Percentiles rank a stretch among this genome's conserved stretches.
Evolutionary conservation across 352 stramenopile species (phyloP).

Genomic region (Phytopythium delawarense): DNA sequence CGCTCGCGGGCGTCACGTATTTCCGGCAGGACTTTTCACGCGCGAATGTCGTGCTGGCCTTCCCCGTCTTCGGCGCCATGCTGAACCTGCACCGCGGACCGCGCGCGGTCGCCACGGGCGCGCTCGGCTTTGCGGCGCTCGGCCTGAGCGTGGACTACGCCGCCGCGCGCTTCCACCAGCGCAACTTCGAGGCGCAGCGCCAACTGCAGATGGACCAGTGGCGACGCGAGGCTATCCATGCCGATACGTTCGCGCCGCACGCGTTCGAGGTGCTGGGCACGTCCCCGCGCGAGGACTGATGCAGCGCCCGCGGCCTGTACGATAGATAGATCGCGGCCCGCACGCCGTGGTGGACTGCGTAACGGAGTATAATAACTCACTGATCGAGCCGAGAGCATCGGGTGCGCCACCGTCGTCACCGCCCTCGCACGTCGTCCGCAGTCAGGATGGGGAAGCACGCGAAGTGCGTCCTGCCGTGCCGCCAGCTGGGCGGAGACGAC

Average conservation of each 20-base stretch:
- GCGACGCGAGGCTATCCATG: conserved; percentile 2
- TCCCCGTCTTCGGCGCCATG: conserved; percentile 42
- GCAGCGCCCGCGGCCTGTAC: neutral
- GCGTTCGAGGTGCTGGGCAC: conserved; percentile 7
- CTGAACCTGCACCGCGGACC: conserved; percentile 36
- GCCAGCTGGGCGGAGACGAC: neutral
- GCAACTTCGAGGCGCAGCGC: conserved; percentile 21
- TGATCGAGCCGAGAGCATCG: neutral
- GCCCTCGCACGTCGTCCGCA: neutral
- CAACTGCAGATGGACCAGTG: conserved; percentile 14
- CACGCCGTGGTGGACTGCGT: neutral
- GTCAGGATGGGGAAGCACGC: neutral
- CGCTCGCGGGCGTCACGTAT: conserved; percentile 36
- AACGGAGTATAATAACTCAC: neutral
- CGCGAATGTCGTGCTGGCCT: conserved; percentile 42
- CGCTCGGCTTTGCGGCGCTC: conserved; percentile 28
- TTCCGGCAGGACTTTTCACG: conserved; percentile 53
- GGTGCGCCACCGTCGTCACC: neutral
- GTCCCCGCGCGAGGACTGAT: conserved; percentile 6
- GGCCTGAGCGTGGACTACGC: conserved; percentile 36
- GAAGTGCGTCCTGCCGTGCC: neutral
- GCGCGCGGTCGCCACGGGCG: conserved; percentile 36
- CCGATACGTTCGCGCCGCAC: conserved; percentile 3
- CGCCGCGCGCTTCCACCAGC: conserved; percentile 21
- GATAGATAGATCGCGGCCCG: neutral